Base-by-base conservation (phyloP, 2,329 filamentous ascomycete genomes). In the Diaporthe aspalathi region DNA sequence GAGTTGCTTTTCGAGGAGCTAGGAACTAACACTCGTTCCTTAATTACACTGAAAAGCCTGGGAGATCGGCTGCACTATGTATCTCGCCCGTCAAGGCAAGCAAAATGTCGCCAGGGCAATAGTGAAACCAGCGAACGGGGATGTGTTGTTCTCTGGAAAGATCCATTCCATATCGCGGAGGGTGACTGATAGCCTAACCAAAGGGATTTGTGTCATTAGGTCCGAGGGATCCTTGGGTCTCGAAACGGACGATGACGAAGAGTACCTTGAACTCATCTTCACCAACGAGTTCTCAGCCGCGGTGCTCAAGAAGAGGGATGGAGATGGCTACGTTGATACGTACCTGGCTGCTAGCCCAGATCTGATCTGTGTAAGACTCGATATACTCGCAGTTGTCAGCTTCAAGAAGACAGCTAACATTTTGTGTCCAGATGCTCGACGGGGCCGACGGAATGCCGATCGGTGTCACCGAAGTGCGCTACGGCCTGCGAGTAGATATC, bases 361-460 rank as follows among this genome's bases (percentile, higher is more conserved):
- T 8, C 20, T 65, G n/a, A 65, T 65, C 7, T 65, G 60, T 12
- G 60, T 65, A 38, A 22, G 2, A n/a, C n/a, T 38, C 2, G 14
- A 17, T 7, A 11, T 38, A 8, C 1, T 3, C 2, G n/a, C 1
- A 6, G 14, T 27, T 4, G 20, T 1, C 16, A 5, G 0, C 20
- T 6, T 2, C 2, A 7, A n/a, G 2, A 9, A 6, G 1, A 20
- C 2, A 7, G 56, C 57, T 65, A 22, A 65, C 29, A 12, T 9
- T 17, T 12, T 7, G 2, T 1, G 6, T 3, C 3, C 8, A 65
- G 60, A 65, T 65, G 60, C 60, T 65, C 22, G 60, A 65, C 27
- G n/a, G 27, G n/a, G 60, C 60, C 8, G 45, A 65, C 20, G 60
- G 60, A 5, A 65, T 65, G 60, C 60, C 60, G 45, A 65, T 65